These are phyloP conservation scores for Chytriomyces sp. DNA, from an alignment of 192 early-diverging fungal genomes.

Conservation along the genomic window DNA sequence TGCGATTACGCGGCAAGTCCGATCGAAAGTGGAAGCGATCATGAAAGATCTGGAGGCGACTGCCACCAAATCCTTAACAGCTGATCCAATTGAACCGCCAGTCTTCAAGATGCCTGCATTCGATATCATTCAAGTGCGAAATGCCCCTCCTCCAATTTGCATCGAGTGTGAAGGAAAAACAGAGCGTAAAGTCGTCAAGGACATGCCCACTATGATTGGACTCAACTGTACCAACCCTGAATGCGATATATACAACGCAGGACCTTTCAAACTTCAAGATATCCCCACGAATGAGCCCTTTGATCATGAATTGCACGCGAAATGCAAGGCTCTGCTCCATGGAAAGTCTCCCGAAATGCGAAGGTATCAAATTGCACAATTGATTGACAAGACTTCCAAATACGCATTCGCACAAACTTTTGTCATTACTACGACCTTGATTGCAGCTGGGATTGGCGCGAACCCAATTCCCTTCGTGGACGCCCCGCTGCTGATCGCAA, in stretches of 20 bases:
- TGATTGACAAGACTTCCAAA: slow-evolving; percentile 8
- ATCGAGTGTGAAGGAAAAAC: slow-evolving; percentile 12
- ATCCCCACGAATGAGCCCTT: not conserved
- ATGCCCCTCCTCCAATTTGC: slow-evolving; percentile 5
- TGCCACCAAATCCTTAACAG: too few relatives aligned
- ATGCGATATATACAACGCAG: slow-evolving; percentile 6
- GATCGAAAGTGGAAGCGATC: too few relatives aligned
- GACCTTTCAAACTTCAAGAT: slow-evolving; percentile 2
- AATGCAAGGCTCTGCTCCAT: not conserved
- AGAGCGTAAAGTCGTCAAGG: not conserved
- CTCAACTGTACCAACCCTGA: not conserved
- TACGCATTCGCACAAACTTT: slow-evolving; percentile 8
- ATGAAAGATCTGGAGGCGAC: too few relatives aligned
- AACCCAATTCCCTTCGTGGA: slow-evolving; percentile 26
- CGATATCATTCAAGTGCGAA: not conserved
- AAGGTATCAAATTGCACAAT: slow-evolving; percentile 23
- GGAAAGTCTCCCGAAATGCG: not conserved
- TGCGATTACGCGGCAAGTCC: not conserved
- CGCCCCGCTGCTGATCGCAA: slow-evolving; percentile 6
- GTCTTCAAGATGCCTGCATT: not conserved
- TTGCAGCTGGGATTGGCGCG: slow-evolving; percentile 12
- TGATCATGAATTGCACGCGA: not conserved
- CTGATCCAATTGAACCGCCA: too few relatives aligned
- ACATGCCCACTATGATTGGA: not conserved
- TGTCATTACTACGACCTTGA: slow-evolving; percentile 17